Conservation (phyloP, 139 green algal species). For the Chlorella ohadii region DNA sequence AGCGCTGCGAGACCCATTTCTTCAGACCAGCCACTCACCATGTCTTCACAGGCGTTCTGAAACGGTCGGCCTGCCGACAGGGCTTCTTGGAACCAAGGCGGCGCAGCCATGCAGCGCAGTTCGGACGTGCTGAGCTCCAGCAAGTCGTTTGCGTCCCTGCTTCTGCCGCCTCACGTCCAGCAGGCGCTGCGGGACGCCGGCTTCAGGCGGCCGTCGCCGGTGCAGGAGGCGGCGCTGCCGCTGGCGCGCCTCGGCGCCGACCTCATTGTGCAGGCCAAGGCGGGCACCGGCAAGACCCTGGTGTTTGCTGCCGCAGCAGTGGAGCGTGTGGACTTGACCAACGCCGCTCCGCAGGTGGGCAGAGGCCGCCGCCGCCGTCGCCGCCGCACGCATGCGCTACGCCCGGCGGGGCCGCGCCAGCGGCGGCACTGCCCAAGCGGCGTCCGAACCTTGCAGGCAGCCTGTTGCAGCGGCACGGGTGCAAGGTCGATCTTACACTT, state of each 20-base stretch:
- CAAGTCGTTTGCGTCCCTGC: slow-evolving; percentile 66
- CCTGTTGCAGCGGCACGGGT: neutral
- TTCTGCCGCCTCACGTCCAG: slow-evolving; percentile 62
- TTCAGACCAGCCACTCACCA: too few relatives aligned
- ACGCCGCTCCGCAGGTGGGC: slow-evolving; percentile 55
- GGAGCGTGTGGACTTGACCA: slow-evolving; percentile 56
- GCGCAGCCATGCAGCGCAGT: slow-evolving; percentile 11
- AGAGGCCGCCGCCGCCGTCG: neutral
- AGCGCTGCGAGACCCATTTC: too few relatives aligned
- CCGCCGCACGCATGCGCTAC: neutral
- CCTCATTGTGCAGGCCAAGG: slow-evolving; percentile 88
- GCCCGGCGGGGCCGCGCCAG: neutral
- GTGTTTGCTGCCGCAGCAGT: slow-evolving; percentile 72
- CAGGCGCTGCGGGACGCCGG: slow-evolving; percentile 59
- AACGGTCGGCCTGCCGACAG: too few relatives aligned
- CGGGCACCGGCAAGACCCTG: slow-evolving; percentile 88
- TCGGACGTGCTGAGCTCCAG: slow-evolving; percentile 55
- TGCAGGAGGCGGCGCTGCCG: slow-evolving; percentile 80
- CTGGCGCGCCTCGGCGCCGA: slow-evolving; percentile 76
- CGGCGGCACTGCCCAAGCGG: too few relatives aligned
- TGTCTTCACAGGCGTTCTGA: too few relatives aligned
- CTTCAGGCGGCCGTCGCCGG: slow-evolving; percentile 74
- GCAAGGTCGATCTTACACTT: too few relatives aligned
- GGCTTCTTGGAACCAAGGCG: neutral
- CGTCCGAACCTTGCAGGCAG: too few relatives aligned